phyloP scores from a whole-genome alignment of 2,329 filamentous ascomycete genomes.

The Colletotrichum incanum region DNA sequence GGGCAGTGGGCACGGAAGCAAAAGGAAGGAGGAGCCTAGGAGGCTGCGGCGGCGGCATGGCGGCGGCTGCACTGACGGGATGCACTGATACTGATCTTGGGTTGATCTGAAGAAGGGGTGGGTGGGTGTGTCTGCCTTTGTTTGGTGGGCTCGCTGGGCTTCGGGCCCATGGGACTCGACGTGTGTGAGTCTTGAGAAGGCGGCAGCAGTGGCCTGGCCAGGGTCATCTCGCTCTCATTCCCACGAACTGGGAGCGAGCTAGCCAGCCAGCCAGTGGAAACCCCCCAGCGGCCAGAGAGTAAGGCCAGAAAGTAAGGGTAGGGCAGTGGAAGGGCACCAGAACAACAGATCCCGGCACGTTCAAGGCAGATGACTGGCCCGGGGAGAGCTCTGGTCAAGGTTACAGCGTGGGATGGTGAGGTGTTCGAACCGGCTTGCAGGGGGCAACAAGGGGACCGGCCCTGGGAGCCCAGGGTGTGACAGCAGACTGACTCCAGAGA shows the following conservation, averaged over 20 bases:
- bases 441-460: conserved; percentile 19
- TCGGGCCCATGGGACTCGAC: background rate
- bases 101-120: background rate
- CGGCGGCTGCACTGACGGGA: background rate
- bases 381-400: background rate
- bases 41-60: conserved; percentile 14
- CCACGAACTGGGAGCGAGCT: background rate
- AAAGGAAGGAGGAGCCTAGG: conserved; percentile 7
- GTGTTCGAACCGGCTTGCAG: conserved; percentile 15
- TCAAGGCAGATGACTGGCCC: conserved; percentile 7
- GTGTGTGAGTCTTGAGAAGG: background rate
- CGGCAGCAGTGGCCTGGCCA: conserved; percentile 15
- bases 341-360: conserved; percentile 6
- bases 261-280: background rate
- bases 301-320: background rate
- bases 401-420: conserved; percentile 5
- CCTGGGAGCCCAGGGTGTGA: conserved; percentile 26
- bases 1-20: conserved; percentile 5
- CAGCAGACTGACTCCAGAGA: conserved; percentile 28
- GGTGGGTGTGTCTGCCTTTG: conserved; percentile 16
- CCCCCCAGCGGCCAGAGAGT: background rate
- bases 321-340: conserved; percentile 32
- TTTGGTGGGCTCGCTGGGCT: conserved; percentile 29
- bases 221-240: background rate
- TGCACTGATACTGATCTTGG: conserved; percentile 28